These are phyloP conservation scores for Fusarium oligoseptatum DNA, from an alignment of 2,329 filamentous ascomycete species.

Conservation along the genomic window DNA sequence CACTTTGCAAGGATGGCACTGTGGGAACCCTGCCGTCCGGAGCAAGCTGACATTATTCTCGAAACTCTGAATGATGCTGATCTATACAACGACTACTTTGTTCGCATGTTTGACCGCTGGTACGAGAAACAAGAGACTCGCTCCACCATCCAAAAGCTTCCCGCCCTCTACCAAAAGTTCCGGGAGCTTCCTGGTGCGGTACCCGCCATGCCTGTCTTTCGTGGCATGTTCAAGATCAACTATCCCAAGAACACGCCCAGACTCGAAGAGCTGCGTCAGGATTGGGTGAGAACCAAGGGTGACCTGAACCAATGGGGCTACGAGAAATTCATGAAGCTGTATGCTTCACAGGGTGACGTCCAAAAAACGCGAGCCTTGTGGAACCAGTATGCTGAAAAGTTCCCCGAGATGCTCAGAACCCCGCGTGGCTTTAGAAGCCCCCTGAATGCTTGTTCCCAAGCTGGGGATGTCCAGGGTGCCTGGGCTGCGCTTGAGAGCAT, in stretches of 20 bases:
- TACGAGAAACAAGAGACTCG: slow-evolving; percentile 46
- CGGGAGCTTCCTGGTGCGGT: slow-evolving; percentile 56
- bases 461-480: slow-evolving; percentile 73
- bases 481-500: slow-evolving; percentile 74
- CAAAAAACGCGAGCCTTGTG: slow-evolving; percentile 60
- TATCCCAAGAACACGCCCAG: slow-evolving; percentile 54
- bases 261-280: slow-evolving; percentile 61
- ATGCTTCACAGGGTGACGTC: slow-evolving; percentile 63
- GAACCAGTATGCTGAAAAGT: slow-evolving; percentile 56
- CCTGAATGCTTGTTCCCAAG: slow-evolving; percentile 78
- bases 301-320: slow-evolving; percentile 60
- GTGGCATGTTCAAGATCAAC: slow-evolving; percentile 60
- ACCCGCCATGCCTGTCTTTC: slow-evolving; percentile 57
- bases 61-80: slow-evolving; percentile 53
- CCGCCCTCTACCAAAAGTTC: slow-evolving; percentile 61
- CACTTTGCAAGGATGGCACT: slow-evolving; percentile 51
- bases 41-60: slow-evolving; percentile 56
- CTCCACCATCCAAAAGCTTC: slow-evolving; percentile 51
- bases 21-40: slow-evolving; percentile 50
- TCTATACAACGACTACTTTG: slow-evolving; percentile 61
- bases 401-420: slow-evolving; percentile 51
- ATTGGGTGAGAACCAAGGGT: slow-evolving; percentile 61
- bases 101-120: slow-evolving; percentile 48
- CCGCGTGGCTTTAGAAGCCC: slow-evolving; percentile 66
- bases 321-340: slow-evolving; percentile 63